Conservation (phyloP, 2,329 filamentous ascomycete species). For the Fusarium aywerte region DNA sequence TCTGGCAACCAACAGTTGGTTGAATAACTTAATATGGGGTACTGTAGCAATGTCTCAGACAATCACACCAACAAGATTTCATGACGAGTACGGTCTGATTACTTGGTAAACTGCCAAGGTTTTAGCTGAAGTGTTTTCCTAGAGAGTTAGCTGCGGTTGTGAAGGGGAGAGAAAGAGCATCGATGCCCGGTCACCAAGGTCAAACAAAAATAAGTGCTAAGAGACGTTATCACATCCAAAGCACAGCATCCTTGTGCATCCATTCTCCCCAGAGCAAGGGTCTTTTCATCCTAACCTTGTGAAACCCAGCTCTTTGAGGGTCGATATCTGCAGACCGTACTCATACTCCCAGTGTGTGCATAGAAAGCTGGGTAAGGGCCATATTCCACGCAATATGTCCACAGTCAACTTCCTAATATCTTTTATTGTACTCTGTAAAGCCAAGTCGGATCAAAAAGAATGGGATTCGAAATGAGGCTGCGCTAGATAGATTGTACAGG, state of each 20-base stretch:
- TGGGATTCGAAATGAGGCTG: constrained; percentile 35
- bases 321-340: not conserved
- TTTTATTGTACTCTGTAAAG: too few species aligned
- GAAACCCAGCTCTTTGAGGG: not conserved
- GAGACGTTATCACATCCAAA: constrained; percentile 34
- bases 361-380: not conserved
- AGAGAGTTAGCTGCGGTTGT: constrained; percentile 26
- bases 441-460: constrained; percentile 4
- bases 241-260: constrained; percentile 32
- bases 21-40: not conserved
- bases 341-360: too few species aligned
- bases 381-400: not conserved
- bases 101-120: constrained; percentile 27
- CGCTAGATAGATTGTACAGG: constrained; percentile 36
- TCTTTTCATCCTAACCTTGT: constrained; percentile 9
- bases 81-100: constrained; percentile 4
- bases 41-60: constrained; percentile 30
- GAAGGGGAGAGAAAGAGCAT: constrained; percentile 27
- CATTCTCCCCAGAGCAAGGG: constrained; percentile 22
- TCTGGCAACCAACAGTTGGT: constrained; percentile 8
- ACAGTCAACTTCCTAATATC: too few species aligned
- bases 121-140: constrained; percentile 25
- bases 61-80: constrained; percentile 31
- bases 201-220: constrained; percentile 13
- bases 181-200: constrained; percentile 22